Evolutionary conservation across 2,329 filamentous ascomycete species (phyloP).

Genomic region (Hypoxylon sp.): DNA sequence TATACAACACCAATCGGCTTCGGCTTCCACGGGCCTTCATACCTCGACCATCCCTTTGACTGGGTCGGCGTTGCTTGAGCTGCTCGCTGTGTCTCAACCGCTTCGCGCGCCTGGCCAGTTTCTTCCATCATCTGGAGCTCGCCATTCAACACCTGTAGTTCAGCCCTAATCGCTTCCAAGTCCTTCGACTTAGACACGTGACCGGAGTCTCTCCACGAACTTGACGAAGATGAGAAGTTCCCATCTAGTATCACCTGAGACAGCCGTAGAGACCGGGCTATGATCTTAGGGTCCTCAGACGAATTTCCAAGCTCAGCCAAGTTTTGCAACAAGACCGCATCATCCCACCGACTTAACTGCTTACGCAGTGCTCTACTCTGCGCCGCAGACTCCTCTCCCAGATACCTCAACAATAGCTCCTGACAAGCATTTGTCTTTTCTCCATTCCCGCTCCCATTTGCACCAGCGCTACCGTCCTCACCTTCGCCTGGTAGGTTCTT

Average conservation of each 20-base stretch:
- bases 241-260: constrained; percentile 59
- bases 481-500: constrained; percentile 58
- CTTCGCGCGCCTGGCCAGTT: constrained; percentile 20
- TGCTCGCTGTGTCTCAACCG: constrained; percentile 26
- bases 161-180: constrained; percentile 48
- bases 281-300: constrained; percentile 61
- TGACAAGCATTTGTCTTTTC: constrained; percentile 49
- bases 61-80: constrained; percentile 37
- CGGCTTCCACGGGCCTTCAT: constrained; percentile 68
- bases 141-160: constrained; percentile 47
- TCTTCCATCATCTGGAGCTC: constrained; percentile 44
- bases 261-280: constrained; percentile 63
- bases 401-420: constrained; percentile 58
- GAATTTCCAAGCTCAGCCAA: constrained; percentile 59
- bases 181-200: constrained; percentile 29
- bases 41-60: constrained; percentile 63
- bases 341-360: constrained; percentile 57
- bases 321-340: constrained; percentile 56
- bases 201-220: neutral
- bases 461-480: neutral
- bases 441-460: constrained; percentile 2
- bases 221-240: constrained; percentile 30
- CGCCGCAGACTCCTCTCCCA: constrained; percentile 53
- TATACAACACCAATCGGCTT: constrained; percentile 71
- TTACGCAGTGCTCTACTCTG: constrained; percentile 47